These are phyloP conservation scores for Didymella pomorum DNA, from an alignment of 2,329 filamentous ascomycete genomes.

Conservation along the genomic window DNA sequence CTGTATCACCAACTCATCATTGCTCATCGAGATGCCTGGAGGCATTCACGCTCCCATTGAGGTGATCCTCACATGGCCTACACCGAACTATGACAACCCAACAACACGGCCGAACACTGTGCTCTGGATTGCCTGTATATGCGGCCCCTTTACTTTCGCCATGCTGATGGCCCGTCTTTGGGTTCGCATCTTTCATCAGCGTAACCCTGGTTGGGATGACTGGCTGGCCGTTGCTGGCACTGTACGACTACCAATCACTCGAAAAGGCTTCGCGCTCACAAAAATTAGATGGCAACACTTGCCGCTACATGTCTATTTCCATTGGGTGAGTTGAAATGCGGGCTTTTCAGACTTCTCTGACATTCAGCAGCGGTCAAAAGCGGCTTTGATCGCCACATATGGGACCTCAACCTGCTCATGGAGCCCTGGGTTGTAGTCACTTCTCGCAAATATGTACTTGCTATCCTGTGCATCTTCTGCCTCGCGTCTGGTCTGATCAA, in stretches of 20 bases:
- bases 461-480: slow-evolving; percentile 39
- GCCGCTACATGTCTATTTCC: slow-evolving; percentile 33
- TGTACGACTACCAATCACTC: slow-evolving; percentile 22
- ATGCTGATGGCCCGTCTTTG: slow-evolving; percentile 40
- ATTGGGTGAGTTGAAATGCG: slow-evolving; percentile 23
- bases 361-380: slow-evolving; percentile 22
- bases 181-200: slow-evolving; percentile 40
- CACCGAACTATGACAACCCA: slow-evolving; percentile 36
- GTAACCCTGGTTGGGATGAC: slow-evolving; percentile 39
- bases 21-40: slow-evolving; percentile 37
- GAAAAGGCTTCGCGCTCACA: not conserved
- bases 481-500: slow-evolving; percentile 42
- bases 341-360: slow-evolving; percentile 19
- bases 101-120: slow-evolving; percentile 31
- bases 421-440: slow-evolving; percentile 22
- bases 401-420: slow-evolving; percentile 32
- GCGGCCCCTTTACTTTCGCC: slow-evolving; percentile 33
- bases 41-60: slow-evolving; percentile 40
- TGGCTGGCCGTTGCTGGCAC: slow-evolving; percentile 40
- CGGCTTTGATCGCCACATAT: slow-evolving; percentile 39
- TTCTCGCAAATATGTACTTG: slow-evolving; percentile 41
- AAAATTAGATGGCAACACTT: slow-evolving; percentile 27
- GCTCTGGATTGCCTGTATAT: slow-evolving; percentile 29
- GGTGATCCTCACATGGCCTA: slow-evolving; percentile 37
- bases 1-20: not conserved